Conservation (phyloP, 2,329 filamentous ascomycete species). For the Aspergillus cejpii region DNA sequence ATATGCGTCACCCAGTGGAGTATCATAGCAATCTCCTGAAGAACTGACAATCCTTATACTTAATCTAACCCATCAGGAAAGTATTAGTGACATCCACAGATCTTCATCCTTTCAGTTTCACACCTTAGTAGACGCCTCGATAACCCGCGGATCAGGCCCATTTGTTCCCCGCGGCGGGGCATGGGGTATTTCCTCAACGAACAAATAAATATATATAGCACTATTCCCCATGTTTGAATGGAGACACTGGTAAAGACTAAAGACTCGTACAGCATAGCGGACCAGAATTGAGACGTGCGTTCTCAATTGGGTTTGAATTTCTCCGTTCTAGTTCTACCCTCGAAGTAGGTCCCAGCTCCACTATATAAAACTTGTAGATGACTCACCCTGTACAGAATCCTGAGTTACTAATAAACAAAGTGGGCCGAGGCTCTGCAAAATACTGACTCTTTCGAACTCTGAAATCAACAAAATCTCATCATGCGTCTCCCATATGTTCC, state of each 20-base stretch:
- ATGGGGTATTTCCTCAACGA: background rate
- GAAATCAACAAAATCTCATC: slow-evolving; percentile 11
- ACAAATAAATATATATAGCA: background rate
- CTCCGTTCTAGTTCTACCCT: background rate
- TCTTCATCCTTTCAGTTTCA: no score
- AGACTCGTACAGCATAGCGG: background rate
- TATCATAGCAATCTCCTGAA: no score
- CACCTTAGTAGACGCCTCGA: no score
- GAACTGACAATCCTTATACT: no score
- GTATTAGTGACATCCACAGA: no score
- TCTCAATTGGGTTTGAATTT: background rate
- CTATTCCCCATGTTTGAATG: background rate
- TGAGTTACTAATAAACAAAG: no score
- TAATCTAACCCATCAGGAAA: no score
- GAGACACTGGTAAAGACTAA: background rate
- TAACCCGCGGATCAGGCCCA: background rate
- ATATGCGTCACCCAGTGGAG: no score
- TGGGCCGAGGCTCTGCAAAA: no score
- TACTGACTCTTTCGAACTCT: no score
- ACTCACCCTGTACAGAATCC: background rate
- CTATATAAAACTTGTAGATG: background rate
- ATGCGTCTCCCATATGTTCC: slow-evolving; percentile 53
- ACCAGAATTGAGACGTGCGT: background rate
- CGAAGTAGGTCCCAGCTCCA: background rate
- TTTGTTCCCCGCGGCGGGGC: background rate